Evolutionary conservation across 2,329 filamentous ascomycete genomes (phyloP).

Genomic region (Xylariaceae sp.): DNA sequence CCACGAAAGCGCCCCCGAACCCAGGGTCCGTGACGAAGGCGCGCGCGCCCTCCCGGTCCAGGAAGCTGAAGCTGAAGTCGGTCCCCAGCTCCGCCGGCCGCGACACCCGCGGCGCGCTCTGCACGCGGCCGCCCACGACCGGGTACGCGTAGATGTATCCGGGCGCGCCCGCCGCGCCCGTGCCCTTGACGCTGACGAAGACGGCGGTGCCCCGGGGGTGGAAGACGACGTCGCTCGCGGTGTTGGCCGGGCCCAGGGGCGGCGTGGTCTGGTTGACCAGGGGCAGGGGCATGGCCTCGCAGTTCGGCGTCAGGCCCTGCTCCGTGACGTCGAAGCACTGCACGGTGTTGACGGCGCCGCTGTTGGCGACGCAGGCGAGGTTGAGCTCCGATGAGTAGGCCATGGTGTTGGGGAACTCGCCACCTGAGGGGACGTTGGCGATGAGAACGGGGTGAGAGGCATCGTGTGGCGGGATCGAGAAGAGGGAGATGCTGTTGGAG

Average conservation of each 20-base stretch:
- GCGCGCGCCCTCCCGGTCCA: slow-evolving; percentile 23
- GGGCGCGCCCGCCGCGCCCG: slow-evolving; percentile 34
- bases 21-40: slow-evolving; percentile 39
- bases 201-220: slow-evolving; percentile 29
- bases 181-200: slow-evolving; percentile 7
- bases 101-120: slow-evolving; percentile 6
- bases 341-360: slow-evolving; percentile 16
- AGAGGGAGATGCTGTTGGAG: slow-evolving; percentile 21
- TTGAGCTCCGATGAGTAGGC: slow-evolving; percentile 19
- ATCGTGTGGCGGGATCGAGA: slow-evolving; percentile 17
- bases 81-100: slow-evolving; percentile 28
- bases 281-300: slow-evolving; percentile 18
- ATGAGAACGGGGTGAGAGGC: slow-evolving; percentile 15
- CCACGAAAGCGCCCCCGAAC: slow-evolving; percentile 33
- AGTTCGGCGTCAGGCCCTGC: slow-evolving; percentile 7
- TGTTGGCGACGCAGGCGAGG: slow-evolving; percentile 21
- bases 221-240: slow-evolving; percentile 38
- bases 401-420: slow-evolving; percentile 22
- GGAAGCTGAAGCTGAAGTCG: slow-evolving; percentile 35
- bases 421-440: slow-evolving; percentile 18
- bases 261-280: slow-evolving; percentile 37
- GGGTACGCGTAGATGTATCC: slow-evolving; percentile 35
- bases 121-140: slow-evolving; percentile 17
- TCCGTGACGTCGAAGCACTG: slow-evolving; percentile 13
- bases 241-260: slow-evolving; percentile 34